Evolutionary conservation across 257 asterid genomes (phyloP), one percentile per base, ranked within the genome.

Genomic region (Henckelia pumila): DNA sequence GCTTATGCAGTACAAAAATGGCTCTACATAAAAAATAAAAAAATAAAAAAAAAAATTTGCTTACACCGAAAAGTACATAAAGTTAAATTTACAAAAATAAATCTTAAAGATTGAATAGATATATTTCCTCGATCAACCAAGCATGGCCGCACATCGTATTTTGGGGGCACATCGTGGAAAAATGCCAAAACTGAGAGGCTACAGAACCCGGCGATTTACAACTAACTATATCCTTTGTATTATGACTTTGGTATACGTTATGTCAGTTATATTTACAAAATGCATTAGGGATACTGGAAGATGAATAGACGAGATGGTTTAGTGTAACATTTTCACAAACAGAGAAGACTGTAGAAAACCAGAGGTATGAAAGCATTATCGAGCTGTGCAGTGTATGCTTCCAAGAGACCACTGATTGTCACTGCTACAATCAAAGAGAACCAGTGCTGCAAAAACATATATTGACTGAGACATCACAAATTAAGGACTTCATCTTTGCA

Each of bases 291-390:
- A 21, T 21, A 69, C 23, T 5, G 14, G 65, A 6, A 52, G 58
- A 63, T 64, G 24, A 20, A 47, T 26, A 47, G 5, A 6, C 6
- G 64, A 69, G 19, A 49, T 35, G 24, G 20, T 40, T 60, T 28
- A 16, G 47, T 25, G 68, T 32, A 32, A 26, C 67, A 56, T 21
- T 56, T 21, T 77, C 78, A 94, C 66, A 91, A 80, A 70, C 99
- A 94, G 55, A 94, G 95, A 66, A 94, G 85, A 69, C 97, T 91
- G 77, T 91, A 87, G 88, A 94, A 94, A 63, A 94, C 77, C 30
- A 94, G 92, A 68, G 99, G 97, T 83, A 94, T 94, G 84, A 91
- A 94, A 71, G 99, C 97, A 64, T 94, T 91, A 69, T 94, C 99
- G 23, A 94, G 96, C 83, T 94, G 99, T 26, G 97, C 92, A 1